Base-by-base conservation (phyloP, 1,139 yeast genomes). In the Hyphopichia fennica region DNA sequence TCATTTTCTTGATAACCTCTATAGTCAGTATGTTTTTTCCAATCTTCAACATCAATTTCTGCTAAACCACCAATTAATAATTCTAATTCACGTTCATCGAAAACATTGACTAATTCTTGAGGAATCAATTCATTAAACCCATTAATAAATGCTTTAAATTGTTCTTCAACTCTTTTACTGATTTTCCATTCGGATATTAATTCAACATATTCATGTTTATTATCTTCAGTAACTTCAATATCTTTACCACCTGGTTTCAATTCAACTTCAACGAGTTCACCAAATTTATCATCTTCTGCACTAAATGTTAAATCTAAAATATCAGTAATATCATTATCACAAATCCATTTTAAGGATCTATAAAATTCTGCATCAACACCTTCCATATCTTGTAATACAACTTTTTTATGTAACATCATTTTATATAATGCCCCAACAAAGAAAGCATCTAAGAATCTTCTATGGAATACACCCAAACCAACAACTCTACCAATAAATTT, bases 1-100 rank as follows among this genome's bases (percentile, higher is more conserved):
- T 95, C 99, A 51, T 81, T 82, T 68, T 93, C 99, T 62, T 90
- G 95, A 68, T 91, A 93, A 8, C 99, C 99, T 69, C 99, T 82
- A 68, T 93, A 93, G 65, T 93, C 99, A 23, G 99, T 93, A 65
- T 93, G 97, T 65, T 90, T 91, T 69, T 90, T 91, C 99, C 99
- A 93, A 70, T 93, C 99, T 54, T 90, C 97, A 46, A 90, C 87
- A 65, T 93, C 99, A 57, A 93, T 93, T 59, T 93, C 99, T 2
- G 98, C 95, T 60, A 93, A 84, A 63, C 99, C 99, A 62, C 99
- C 99, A 66, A 93, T 95, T 62, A 93, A 79, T 60, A 95, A 74
- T 72, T 95, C 99, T 51, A 93, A 74, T 68, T 93, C 99, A 63
- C 98, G 84, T 70, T 93, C 99, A 68, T 93, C 99, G 63, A 93